Evolutionary conservation across 2,329 filamentous ascomycete species (phyloP).

Genomic region (Talaromyces sp.): DNA sequence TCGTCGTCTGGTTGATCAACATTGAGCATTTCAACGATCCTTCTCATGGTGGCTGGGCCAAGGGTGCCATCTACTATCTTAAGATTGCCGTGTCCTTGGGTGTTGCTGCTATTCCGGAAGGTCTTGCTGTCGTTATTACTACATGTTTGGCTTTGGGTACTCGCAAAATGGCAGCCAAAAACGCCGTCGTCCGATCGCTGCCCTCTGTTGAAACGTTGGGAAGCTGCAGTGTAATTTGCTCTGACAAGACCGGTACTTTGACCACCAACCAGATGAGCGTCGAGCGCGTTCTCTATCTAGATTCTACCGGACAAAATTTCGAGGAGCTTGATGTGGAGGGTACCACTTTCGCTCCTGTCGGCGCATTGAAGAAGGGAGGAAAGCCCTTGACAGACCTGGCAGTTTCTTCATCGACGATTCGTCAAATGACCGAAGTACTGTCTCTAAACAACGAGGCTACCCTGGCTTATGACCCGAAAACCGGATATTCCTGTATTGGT

Average conservation of each 20-base stretch:
- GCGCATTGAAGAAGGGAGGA: slow-evolving; percentile 66
- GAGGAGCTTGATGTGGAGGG: slow-evolving; percentile 88
- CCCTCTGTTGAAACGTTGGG: slow-evolving; percentile 96
- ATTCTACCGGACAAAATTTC: slow-evolving; percentile 66
- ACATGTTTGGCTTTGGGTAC: slow-evolving; percentile 95
- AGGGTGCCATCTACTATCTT: slow-evolving; percentile 98
- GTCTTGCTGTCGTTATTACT: slow-evolving; percentile 97
- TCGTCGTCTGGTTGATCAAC: slow-evolving; percentile 98
- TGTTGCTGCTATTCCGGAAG: slow-evolving; percentile 95
- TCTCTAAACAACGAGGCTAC: slow-evolving; percentile 85
- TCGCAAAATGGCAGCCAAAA: slow-evolving; percentile 97
- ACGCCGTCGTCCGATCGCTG: slow-evolving; percentile 91
- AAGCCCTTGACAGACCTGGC: slow-evolving; percentile 66
- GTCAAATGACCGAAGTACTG: slow-evolving; percentile 67
- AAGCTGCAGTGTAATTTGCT: slow-evolving; percentile 99
- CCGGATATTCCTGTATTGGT: slow-evolving; percentile 76
- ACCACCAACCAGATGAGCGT: slow-evolving; percentile 99
- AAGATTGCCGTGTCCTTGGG: slow-evolving; percentile 98
- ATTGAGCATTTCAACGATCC: slow-evolving; percentile 95
- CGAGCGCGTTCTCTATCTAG: slow-evolving; percentile 82
- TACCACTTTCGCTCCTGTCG: slow-evolving; percentile 84
- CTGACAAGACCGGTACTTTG: slow-evolving; percentile 96
- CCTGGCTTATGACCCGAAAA: slow-evolving; percentile 75
- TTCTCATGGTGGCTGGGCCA: slow-evolving; percentile 86
- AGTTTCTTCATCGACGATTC: slow-evolving; percentile 68